Evolutionary conservation across 2,329 filamentous ascomycete species (phyloP), one percentile per base, ranked within the genome.

Genomic region (Clonostachys byssicola): DNA sequence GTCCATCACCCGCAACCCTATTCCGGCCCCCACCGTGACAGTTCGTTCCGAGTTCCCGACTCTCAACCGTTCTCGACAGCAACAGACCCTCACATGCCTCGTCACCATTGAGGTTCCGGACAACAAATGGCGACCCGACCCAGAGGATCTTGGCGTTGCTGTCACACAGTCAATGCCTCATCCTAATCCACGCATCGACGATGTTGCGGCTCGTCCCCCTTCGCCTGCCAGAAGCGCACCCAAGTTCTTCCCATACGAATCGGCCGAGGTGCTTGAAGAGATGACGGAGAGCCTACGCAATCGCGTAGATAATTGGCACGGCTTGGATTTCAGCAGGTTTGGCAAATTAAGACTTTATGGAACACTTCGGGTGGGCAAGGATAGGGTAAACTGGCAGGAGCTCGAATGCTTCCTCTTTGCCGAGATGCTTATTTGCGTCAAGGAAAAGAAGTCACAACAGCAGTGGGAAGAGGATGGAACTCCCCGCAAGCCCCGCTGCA

Each of bases 391-490:
- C 7, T 99, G 94, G 94, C 94, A 99, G 72, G 94, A 97, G 64
- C 72, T 99, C 47, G 92, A 99, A 65, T 99, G 94, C 66, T 99
- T 90, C 64, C 78, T 99, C 33, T 99, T 99, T 62, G 89, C 88
- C 5, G 94, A 99, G 71, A 99, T 99, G 94, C 86, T 99, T 58
- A 99, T 99, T 54, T 99, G 94, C 62, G 91, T 99, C 51, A 99
- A 97, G 69, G 94, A 97, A 70, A 97, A 96, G 79, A 96, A 92
- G 71, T 46, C 58, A 58, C 51, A 78, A 38, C 77, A 81, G 45
- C 81, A 88, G 54, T 92, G 88, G 80, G 86, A 83, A 44, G 81
- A 81, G 46, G 71, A 71, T 16, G 72, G 74, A 5, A 62, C 74
- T 1, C 78, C 77, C 18, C 77, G 78, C 47, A 92, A 86, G 63